Base-by-base conservation (phyloP, 2,329 filamentous ascomycete species). In the Sarocladiaceae sp. region DNA sequence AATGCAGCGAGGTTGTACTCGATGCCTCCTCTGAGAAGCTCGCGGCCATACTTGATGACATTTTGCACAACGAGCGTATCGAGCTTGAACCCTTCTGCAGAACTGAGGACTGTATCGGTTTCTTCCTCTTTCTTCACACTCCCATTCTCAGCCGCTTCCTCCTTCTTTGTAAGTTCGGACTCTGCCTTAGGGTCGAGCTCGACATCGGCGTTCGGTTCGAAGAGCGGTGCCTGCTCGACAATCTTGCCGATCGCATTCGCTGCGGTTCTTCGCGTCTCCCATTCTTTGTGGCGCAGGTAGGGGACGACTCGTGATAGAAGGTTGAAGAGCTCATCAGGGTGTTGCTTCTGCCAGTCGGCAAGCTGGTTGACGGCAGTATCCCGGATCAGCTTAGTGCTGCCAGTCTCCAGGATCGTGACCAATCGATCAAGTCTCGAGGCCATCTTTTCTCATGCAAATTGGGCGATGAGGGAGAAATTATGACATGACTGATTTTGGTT, bases 331-430 rank as follows among this genome's bases (percentile, higher is more conserved):
- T 98, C 94, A 67, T 98, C 91, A 0, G 93, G 93, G 57, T 97
- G 93, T 63, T 93, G 87, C 62, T 96, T 97, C 67, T 98, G 94
- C 65, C 95, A 93, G 67, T 98, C 93, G 50, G 90, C 93, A 51
- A 98, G 77, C 68, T 98, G 93, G 60, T 94, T 89, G 50, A 95
- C 93, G 50, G 93, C 94, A 50, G 93, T 98, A 60, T 96, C 95
- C 54, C 94, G 84, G 61, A 98, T 97, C 53, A 98, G 75, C 61
- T 85, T 84, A 48, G 93, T 98, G 68, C 91, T 97, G 56, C 93
- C 93, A 47, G 93, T 97, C 75, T 98, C 93, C 56, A 98, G 82
- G 62, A 98, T 81, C 85, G 85, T 90, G 74, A 91, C 86, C 56
- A 91, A 76, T 62, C 86, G 82, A 71, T 90, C 86, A 58, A 91